phyloP scores from a whole-genome alignment of 345 rosid genomes.

The Eucalyptus fibrosa region DNA sequence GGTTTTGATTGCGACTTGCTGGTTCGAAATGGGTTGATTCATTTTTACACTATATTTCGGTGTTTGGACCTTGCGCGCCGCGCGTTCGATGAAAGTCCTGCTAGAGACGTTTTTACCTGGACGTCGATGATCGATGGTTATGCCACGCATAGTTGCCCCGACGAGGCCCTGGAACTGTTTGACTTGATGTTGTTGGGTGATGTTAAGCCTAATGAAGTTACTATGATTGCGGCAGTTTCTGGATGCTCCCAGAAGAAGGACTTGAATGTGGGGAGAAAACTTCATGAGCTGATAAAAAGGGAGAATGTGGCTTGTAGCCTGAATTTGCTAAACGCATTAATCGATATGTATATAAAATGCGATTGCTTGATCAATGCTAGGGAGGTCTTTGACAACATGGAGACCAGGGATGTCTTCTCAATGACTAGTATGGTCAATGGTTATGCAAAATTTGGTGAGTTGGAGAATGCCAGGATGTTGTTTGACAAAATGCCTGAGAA shows the following conservation, averaged over 20 bases:
- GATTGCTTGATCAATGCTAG: constrained; percentile 12
- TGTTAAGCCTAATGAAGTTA: constrained; percentile 26
- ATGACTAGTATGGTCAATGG: constrained; percentile 38
- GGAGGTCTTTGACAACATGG: constrained; percentile 15
- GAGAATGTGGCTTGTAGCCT: neutral
- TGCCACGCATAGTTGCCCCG: neutral
- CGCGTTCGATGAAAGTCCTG: constrained; percentile 21
- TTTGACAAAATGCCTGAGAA: constrained; percentile 27
- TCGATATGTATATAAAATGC: constrained; percentile 29
- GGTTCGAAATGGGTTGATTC: constrained; percentile 21
- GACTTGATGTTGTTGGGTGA: constrained; percentile 10
- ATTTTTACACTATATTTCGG: constrained; percentile 4
- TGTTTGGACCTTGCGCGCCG: constrained; percentile 2
- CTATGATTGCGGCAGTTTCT: constrained; percentile 17
- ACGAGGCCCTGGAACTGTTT: constrained; percentile 15
- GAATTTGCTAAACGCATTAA: constrained; percentile 14
- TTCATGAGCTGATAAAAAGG: constrained; percentile 4
- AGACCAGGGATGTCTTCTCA: constrained; percentile 21
- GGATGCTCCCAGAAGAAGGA: constrained; percentile 19
- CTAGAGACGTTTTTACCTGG: constrained; percentile 24
- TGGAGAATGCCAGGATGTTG: constrained; percentile 9
- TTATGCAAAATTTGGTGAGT: constrained; percentile 20
- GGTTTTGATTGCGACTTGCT: constrained; percentile 16
- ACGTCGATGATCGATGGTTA: constrained; percentile 30
- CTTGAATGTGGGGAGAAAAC: constrained; percentile 5